These are phyloP conservation scores for Circinella minor DNA, from an alignment of 371 early-diverging fungal species.

Conservation along the genomic window DNA sequence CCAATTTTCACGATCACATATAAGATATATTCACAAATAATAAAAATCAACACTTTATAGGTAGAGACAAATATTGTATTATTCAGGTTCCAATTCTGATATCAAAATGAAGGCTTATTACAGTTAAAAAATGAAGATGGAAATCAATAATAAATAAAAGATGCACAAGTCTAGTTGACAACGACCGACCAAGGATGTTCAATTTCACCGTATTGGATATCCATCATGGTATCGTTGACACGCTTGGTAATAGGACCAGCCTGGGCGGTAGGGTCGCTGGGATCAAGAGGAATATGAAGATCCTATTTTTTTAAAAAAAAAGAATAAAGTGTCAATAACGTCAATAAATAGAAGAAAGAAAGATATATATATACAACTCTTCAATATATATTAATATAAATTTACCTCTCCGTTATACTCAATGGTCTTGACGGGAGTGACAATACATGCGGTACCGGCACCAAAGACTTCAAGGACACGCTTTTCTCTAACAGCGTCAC, in stretches of 20 bases:
- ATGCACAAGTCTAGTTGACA: constrained; percentile 40
- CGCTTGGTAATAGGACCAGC: constrained; percentile 92
- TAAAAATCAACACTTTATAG: no score
- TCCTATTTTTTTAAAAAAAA: constrained; percentile 31
- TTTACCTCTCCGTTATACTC: constrained; percentile 63
- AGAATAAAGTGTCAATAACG: no score
- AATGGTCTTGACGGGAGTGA: constrained; percentile 90
- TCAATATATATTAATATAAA: background rate
- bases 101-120: no score
- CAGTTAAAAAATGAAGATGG: no score
- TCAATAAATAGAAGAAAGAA: no score
- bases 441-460: constrained; percentile 96
- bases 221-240: constrained; percentile 87
- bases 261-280: constrained; percentile 75
- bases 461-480: constrained; percentile 87
- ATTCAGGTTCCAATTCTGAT: no score
- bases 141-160: background rate
- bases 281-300: constrained; percentile 87
- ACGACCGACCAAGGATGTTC: constrained; percentile 76
- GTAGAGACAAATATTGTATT: no score
- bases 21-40: no score
- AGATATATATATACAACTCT: no score
- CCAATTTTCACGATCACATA: no score
- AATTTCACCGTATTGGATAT: constrained; percentile 94
- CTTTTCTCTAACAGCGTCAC: constrained; percentile 73